Evolutionary conservation across 768 basidiomycete species (phyloP).

Genomic region (Trichaptum fuscoviolaceum): DNA sequence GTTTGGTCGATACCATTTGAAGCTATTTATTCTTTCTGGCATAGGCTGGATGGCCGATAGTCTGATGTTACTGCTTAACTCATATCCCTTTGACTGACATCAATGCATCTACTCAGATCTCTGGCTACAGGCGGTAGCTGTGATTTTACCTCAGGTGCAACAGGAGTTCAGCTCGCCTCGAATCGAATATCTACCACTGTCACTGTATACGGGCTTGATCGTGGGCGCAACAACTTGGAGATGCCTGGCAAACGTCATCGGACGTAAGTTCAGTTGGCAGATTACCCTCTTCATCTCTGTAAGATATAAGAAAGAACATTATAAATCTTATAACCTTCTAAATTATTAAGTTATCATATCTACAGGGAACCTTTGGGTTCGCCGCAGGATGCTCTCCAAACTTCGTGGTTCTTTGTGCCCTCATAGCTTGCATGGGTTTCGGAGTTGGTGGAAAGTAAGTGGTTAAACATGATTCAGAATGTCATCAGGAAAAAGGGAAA

Average conservation of each 20-base stretch:
- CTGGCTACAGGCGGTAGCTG: constrained; percentile 44
- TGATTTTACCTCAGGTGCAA: constrained; percentile 39
- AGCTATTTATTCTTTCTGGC: constrained; percentile 42
- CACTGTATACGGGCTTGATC: constrained; percentile 43
- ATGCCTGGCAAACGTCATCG: constrained; percentile 42
- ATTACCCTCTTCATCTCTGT: constrained; percentile 28
- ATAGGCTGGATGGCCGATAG: constrained; percentile 48
- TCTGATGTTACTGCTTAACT: constrained; percentile 22
- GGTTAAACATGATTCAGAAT: constrained; percentile 22
- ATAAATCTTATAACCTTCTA: too few relatives aligned
- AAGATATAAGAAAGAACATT: not conserved
- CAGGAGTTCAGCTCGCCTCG: constrained; percentile 37
- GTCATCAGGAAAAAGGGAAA: too few relatives aligned
- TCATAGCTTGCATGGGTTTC: constrained; percentile 42
- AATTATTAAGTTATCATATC: not conserved
- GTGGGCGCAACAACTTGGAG: constrained; percentile 47
- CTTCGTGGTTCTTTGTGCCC: constrained; percentile 36
- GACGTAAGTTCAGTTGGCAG: constrained; percentile 24
- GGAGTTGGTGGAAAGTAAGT: constrained; percentile 49
- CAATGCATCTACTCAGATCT: constrained; percentile 26
- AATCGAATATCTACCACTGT: constrained; percentile 41
- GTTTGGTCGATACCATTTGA: constrained; percentile 44
- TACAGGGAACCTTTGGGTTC: constrained; percentile 42
- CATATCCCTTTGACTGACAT: too few relatives aligned
- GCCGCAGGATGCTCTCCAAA: constrained; percentile 42